Conservation (phyloP, 371 early-diverging fungal species). For the Mucor ambiguus region DNA sequence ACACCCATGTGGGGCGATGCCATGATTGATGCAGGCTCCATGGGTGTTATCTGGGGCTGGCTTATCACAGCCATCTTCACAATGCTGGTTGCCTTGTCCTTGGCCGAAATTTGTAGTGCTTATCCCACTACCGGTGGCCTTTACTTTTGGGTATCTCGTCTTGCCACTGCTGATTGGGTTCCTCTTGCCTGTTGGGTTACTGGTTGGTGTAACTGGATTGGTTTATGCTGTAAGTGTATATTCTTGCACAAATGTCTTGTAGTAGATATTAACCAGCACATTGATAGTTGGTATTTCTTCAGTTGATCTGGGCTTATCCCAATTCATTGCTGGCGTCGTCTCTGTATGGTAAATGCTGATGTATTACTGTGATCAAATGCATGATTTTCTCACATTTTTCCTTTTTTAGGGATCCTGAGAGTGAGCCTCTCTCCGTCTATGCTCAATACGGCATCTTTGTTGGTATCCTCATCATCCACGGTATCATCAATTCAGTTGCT, state of each 20-base stretch:
- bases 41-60: conserved; percentile 76
- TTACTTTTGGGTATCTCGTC: conserved; percentile 66
- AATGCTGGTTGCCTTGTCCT: conserved; percentile 61
- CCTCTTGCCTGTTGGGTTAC: conserved; percentile 67
- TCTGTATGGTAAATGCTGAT: conserved; percentile 42
- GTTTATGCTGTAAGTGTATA: conserved; percentile 35
- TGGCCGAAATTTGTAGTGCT: conserved; percentile 79
- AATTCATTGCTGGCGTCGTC: conserved; percentile 57
- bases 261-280: conserved; percentile 12
- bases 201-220: conserved; percentile 69
- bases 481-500: conserved; percentile 56
- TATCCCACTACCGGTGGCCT: conserved; percentile 75
- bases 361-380: conserved; percentile 7
- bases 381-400: conserved; percentile 15
- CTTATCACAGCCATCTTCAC: conserved; percentile 59
- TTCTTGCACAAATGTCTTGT: not conserved
- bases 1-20: conserved; percentile 62
- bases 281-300: conserved; percentile 50
- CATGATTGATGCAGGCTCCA: conserved; percentile 64
- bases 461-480: conserved; percentile 49
- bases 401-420: conserved; percentile 27
- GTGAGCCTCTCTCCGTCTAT: conserved; percentile 41
- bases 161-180: conserved; percentile 59
- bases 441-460: conserved; percentile 56
- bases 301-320: conserved; percentile 57